Evolutionary conservation across 352 stramenopile genomes (phyloP).

Genomic region (Hyaloperonospora brassicae): DNA sequence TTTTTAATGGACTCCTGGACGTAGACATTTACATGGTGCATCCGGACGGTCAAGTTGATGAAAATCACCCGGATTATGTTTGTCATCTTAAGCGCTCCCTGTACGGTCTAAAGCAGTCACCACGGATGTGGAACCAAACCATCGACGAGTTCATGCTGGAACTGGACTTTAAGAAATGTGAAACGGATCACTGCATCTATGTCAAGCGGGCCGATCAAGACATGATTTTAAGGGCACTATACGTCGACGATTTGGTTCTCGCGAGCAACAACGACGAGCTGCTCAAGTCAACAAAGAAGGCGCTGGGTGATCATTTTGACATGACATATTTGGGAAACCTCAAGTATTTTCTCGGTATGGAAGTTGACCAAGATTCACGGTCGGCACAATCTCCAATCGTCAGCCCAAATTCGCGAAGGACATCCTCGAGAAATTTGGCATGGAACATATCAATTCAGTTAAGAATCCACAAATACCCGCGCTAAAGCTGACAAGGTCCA

Average conservation of each 20-base stretch:
- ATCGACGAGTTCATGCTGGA: not conserved
- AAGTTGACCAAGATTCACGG: not conserved
- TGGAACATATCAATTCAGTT: not conserved
- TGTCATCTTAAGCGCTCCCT: too few relatives aligned
- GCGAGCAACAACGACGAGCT: not conserved
- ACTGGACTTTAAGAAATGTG: too few relatives aligned
- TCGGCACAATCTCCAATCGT: not conserved
- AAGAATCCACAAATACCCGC: not conserved
- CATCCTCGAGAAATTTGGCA: not conserved
- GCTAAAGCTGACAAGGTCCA: not conserved
- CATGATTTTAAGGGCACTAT: too few relatives aligned
- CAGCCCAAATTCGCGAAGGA: constrained; percentile 1
- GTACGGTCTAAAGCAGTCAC: too few relatives aligned
- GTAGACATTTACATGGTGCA: too few relatives aligned
- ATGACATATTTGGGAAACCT: not conserved
- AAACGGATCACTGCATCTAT: too few relatives aligned
- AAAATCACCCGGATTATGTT: too few relatives aligned
- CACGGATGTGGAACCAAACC: too few relatives aligned
- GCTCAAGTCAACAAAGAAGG: not conserved
- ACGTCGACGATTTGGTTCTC: not conserved
- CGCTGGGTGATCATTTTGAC: too few relatives aligned
- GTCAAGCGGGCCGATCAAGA: too few relatives aligned
- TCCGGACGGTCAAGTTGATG: too few relatives aligned
- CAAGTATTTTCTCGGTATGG: not conserved
- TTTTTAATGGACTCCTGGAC: not conserved